Conservation (phyloP, 2,329 filamentous ascomycete species). For the Pseudophaeomoniella oleicola region DNA sequence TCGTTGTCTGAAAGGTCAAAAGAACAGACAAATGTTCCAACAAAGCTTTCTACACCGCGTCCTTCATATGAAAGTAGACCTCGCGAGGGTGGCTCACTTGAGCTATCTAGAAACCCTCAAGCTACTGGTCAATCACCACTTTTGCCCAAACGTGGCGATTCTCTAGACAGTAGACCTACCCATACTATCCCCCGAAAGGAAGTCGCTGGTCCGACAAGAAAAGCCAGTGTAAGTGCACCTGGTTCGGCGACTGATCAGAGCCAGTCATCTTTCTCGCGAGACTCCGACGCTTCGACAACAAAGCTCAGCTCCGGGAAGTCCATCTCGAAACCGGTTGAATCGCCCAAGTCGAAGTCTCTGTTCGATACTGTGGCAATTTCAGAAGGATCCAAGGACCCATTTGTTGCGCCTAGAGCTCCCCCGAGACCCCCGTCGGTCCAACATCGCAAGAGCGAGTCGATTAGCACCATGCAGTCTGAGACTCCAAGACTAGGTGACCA, state of each 20-base stretch:
- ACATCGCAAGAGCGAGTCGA: constrained; percentile 29
- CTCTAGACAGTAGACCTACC: constrained; percentile 35
- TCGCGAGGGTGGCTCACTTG: background rate
- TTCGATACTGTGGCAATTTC: constrained; percentile 21
- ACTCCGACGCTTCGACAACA: background rate
- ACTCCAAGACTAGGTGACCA: constrained; percentile 21
- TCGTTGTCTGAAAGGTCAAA: background rate
- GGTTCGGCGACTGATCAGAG: background rate
- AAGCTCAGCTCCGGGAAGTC: constrained; percentile 18
- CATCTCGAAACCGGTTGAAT: constrained; percentile 27
- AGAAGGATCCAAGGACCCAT: constrained; percentile 28
- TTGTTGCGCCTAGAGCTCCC: constrained; percentile 44
- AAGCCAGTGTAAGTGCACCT: background rate
- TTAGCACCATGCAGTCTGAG: constrained; percentile 25
- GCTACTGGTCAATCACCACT: constrained; percentile 16
- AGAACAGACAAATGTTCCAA: background rate
- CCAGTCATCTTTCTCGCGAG: background rate
- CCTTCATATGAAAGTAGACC: constrained; percentile 2
- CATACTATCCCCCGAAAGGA: constrained; percentile 52
- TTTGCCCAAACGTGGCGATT: constrained; percentile 45
- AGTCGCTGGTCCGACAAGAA: constrained; percentile 18
- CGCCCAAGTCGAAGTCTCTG: constrained; percentile 22
- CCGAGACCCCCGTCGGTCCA: constrained; percentile 35
- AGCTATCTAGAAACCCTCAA: background rate
- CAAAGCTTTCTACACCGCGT: background rate